A percentile compares a stretch with the other conserved stretches of the same genome.
Conservation (phyloP, 495 filamentous ascomycete species). For the Aspergillus panamensis region DNA sequence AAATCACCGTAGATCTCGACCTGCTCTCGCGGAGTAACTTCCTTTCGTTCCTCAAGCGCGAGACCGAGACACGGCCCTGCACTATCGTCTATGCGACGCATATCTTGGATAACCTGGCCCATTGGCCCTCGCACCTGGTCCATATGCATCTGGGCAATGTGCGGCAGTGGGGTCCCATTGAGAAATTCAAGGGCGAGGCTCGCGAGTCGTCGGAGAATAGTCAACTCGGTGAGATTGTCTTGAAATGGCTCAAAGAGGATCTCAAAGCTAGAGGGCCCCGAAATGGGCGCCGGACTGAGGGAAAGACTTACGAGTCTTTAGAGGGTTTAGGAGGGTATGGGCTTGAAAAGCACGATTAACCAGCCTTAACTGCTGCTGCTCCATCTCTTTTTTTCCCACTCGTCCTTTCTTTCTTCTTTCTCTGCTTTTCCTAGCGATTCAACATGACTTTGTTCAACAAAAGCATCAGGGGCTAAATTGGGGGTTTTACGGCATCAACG, state of each 20-base stretch:
- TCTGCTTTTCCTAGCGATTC: conserved; percentile 23
- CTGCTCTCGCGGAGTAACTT: conserved; percentile 80
- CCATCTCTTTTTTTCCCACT: neutral
- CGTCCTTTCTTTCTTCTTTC: conserved; percentile 13
- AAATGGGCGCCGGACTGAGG: conserved; percentile 57
- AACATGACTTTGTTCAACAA: conserved; percentile 34
- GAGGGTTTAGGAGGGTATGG: conserved; percentile 82
- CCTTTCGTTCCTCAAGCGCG: conserved; percentile 76
- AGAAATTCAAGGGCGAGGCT: conserved; percentile 47
- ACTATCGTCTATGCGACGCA: conserved; percentile 98
- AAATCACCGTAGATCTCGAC: conserved; percentile 97
- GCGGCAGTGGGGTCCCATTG: conserved; percentile 74
- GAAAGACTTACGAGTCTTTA: conserved; percentile 61
- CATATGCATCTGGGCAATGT: conserved; percentile 88
- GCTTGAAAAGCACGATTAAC: conserved; percentile 50
- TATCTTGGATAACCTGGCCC: conserved; percentile 87
- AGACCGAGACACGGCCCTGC: conserved; percentile 77
- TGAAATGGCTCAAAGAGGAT: conserved; percentile 84
- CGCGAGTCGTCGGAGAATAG: conserved; percentile 58
- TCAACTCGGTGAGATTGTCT: conserved; percentile 75
- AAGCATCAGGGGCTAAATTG: conserved; percentile 27
- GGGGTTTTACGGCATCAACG: conserved; percentile 22
- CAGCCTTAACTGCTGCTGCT: neutral
- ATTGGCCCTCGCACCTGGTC: conserved; percentile 92
- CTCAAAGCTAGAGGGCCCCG: conserved; percentile 76